These are phyloP conservation scores for Talaromyces rugulosus DNA, from an alignment of 2,329 filamentous ascomycete genomes.

Conservation along the genomic window DNA sequence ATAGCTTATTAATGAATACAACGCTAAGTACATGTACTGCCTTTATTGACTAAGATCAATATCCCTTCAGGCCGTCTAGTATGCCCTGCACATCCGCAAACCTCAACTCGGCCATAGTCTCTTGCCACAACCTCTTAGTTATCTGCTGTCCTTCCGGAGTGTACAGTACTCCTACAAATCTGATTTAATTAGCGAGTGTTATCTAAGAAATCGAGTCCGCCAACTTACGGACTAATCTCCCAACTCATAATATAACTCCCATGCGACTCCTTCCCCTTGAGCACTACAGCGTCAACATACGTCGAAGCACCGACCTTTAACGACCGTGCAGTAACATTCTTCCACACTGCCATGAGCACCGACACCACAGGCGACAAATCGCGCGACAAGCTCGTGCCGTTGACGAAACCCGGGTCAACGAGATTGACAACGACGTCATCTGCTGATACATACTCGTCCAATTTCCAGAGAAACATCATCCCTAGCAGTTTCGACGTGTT, in stretches of 20 bases:
- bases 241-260: neutral
- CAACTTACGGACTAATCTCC: neutral
- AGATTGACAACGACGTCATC: conserved; percentile 44
- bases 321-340: neutral
- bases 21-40: neutral
- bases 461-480: conserved; percentile 33
- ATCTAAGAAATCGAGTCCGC: neutral
- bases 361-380: neutral
- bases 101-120: neutral
- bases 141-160: neutral
- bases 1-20: neutral
- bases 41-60: neutral
- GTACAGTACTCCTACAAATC: neutral
- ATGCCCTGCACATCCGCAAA: neutral
- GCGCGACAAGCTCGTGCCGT: conserved; percentile 36
- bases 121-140: neutral
- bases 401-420: conserved; percentile 42
- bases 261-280: neutral
- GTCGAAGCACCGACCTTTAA: neutral
- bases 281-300: neutral
- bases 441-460: conserved; percentile 33
- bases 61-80: neutral
- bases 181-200: neutral
- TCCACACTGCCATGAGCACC: neutral
- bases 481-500: neutral